These are phyloP conservation scores for Leucosporidium yakuticum DNA, from an alignment of 768 basidiomycete species.

Conservation along the genomic window DNA sequence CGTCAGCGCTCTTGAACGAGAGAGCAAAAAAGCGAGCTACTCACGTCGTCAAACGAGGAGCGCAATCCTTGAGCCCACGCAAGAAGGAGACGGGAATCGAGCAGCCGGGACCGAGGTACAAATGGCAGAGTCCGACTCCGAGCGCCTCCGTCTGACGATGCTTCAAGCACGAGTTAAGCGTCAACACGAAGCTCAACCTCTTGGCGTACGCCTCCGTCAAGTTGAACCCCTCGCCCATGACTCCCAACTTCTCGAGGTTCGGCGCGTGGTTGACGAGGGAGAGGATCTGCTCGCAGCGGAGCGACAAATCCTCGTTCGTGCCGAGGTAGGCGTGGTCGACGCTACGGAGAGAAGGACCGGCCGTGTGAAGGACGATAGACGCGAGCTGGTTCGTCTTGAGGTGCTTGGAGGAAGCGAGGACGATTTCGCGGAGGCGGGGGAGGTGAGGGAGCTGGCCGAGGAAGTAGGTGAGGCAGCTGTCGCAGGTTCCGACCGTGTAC, in stretches of 20 bases:
- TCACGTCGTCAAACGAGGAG: background rate
- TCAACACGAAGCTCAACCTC: conserved; percentile 7
- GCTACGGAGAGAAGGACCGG: background rate
- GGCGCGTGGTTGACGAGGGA: conserved; percentile 12
- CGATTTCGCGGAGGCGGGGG: too few species aligned
- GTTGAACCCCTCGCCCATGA: background rate
- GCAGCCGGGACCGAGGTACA: conserved; percentile 5
- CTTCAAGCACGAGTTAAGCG: conserved; percentile 10
- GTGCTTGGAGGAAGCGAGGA: too few species aligned
- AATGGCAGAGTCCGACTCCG: conserved; percentile 4
- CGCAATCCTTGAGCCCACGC: background rate
- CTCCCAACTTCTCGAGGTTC: conserved; percentile 11
- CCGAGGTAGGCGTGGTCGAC: conserved; percentile 1
- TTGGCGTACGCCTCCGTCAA: conserved; percentile 8
- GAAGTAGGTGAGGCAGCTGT: too few species aligned
- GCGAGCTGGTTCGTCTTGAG: too few species aligned
- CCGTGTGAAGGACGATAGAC: background rate
- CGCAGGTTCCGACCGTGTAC: too few species aligned
- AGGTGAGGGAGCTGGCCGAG: too few species aligned
- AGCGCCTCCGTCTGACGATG: conserved; percentile 3
- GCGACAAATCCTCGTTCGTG: background rate
- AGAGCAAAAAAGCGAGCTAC: background rate
- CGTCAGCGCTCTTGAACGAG: background rate
- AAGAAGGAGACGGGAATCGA: conserved; percentile 7
- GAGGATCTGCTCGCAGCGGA: conserved; percentile 5